Conservation (phyloP, 2,329 filamentous ascomycete species). For the Claviceps capensis region DNA sequence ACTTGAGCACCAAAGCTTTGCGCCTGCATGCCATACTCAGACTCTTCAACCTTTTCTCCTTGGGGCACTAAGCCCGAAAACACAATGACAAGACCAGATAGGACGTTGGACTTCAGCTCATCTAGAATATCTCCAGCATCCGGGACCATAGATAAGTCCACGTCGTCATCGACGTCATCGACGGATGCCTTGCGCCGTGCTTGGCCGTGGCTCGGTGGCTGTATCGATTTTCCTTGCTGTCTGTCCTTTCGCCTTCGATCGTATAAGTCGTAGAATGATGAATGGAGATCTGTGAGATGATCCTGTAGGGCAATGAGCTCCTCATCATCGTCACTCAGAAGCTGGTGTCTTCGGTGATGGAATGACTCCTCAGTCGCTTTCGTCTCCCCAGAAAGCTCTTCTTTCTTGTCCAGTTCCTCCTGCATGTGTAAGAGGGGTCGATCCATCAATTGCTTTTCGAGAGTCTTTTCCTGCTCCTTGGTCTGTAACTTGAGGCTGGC, state of each 20-base stretch:
- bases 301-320: slow-evolving; percentile 68
- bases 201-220: slow-evolving; percentile 20
- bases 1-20: slow-evolving; percentile 68
- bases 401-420: slow-evolving; percentile 75
- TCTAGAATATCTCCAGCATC: slow-evolving; percentile 81
- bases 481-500: slow-evolving; percentile 59
- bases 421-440: slow-evolving; percentile 86
- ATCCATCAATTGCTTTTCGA: slow-evolving; percentile 81
- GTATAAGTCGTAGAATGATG: slow-evolving; percentile 71
- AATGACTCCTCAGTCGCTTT: slow-evolving; percentile 13
- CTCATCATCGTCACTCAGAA: slow-evolving; percentile 77
- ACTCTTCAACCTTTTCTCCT: slow-evolving; percentile 61
- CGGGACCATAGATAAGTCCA: slow-evolving; percentile 47
- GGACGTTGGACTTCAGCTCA: slow-evolving; percentile 60
- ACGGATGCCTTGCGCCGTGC: slow-evolving; percentile 17
- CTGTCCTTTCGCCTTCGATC: slow-evolving; percentile 37
- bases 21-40: slow-evolving; percentile 80
- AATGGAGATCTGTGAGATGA: slow-evolving; percentile 63
- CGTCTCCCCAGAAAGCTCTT: slow-evolving; percentile 24
- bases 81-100: slow-evolving; percentile 65
- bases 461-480: slow-evolving; percentile 72
- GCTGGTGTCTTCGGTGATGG: slow-evolving; percentile 47
- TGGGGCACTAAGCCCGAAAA: slow-evolving; percentile 84
- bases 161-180: slow-evolving; percentile 29
- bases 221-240: slow-evolving; percentile 21